Evolutionary conservation across 2,329 filamentous ascomycete species (phyloP).

Genomic region (Metarhizium guizhouense): DNA sequence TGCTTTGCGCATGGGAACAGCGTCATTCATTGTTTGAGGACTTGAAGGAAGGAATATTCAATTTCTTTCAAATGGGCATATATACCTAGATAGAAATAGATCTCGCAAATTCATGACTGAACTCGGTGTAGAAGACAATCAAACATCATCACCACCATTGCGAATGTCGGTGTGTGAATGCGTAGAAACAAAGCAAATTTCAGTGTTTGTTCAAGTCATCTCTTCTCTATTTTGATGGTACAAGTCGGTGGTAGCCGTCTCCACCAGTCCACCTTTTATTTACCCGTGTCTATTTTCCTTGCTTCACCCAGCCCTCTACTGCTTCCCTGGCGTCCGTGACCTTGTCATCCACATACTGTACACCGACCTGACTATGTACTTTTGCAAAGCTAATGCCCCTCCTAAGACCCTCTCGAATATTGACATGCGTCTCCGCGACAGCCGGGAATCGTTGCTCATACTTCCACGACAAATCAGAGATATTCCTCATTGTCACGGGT

Average conservation of each 20-base stretch:
- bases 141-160: background rate
- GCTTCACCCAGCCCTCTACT: constrained; percentile 83
- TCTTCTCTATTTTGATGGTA: constrained; percentile 26
- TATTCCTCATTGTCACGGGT: constrained; percentile 83
- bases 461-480: constrained; percentile 77
- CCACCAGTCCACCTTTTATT: background rate
- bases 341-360: constrained; percentile 70
- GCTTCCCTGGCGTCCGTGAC: constrained; percentile 66
- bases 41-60: background rate
- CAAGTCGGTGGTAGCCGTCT: constrained; percentile 14
- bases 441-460: constrained; percentile 87
- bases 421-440: constrained; percentile 71
- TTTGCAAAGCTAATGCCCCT: constrained; percentile 65
- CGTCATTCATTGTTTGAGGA: background rate
- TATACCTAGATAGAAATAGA: no score
- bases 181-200: background rate
- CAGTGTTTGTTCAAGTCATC: background rate
- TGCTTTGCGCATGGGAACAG: background rate
- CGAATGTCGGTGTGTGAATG: background rate
- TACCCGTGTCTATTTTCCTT: constrained; percentile 56
- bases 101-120: no score
- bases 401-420: constrained; percentile 58
- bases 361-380: constrained; percentile 62
- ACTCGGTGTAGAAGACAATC: no score
- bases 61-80: no score